Percentiles rank a stretch among this genome's conserved stretches.
These are phyloP conservation scores for Diaporthe nobilis DNA, from an alignment of 2,329 filamentous ascomycete genomes.

Conservation along the genomic window DNA sequence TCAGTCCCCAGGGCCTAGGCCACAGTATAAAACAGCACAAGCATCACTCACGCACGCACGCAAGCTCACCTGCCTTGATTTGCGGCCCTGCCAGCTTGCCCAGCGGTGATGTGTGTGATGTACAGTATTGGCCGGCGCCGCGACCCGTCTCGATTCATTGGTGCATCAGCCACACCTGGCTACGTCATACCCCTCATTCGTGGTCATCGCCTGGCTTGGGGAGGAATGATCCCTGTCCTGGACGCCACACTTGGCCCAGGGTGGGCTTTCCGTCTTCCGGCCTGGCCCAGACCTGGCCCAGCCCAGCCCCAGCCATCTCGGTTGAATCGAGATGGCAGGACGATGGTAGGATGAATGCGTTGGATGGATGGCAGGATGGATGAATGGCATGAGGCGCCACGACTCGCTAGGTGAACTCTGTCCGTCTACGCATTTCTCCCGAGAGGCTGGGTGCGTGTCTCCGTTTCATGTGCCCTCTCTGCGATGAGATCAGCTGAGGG, in stretches of 20 bases:
- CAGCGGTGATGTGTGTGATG: not conserved
- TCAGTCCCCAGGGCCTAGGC: slow-evolving; percentile 5
- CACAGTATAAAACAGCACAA: not conserved
- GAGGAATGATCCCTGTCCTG: slow-evolving; percentile 9
- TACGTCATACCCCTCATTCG: slow-evolving; percentile 27
- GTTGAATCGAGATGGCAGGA: slow-evolving; percentile 11
- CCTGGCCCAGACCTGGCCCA: not conserved
- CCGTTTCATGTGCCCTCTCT: slow-evolving; percentile 15
- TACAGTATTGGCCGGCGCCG: not conserved
- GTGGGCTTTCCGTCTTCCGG: slow-evolving; percentile 1
- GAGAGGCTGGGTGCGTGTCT: slow-evolving; percentile 6
- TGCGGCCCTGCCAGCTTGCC: not conserved
- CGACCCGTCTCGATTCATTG: slow-evolving; percentile 6
- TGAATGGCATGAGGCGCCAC: slow-evolving; percentile 15
- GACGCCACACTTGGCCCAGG: slow-evolving; percentile 18
- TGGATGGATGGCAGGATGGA: not conserved
- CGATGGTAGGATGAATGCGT: not conserved
- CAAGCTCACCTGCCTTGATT: slow-evolving; percentile 26
- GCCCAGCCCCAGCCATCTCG: not conserved
- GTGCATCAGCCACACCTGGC: slow-evolving; percentile 30
- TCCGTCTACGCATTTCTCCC: slow-evolving; percentile 7
- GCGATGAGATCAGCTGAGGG: slow-evolving; percentile 11
- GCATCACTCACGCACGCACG: not conserved
- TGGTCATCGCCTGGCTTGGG: not conserved
- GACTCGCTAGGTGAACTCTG: slow-evolving; percentile 20